Evolutionary conservation across 2,329 filamentous ascomycete genomes (phyloP).

Genomic region (Colletotrichum magnum): DNA sequence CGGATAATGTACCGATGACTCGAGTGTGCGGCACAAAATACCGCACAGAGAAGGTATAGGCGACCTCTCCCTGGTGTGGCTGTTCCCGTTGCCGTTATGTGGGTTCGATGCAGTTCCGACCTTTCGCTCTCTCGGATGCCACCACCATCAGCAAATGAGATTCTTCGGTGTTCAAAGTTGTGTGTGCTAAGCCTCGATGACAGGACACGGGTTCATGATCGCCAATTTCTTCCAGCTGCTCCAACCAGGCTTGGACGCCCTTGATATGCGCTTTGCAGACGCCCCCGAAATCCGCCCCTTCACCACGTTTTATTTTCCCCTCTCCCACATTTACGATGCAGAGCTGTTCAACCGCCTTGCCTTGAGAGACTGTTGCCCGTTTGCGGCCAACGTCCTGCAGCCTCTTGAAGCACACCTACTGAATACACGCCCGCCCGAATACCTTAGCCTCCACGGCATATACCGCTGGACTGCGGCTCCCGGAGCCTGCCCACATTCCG

Average conservation of each 20-base stretch:
- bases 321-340: neutral
- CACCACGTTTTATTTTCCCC: neutral
- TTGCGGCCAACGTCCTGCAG: neutral
- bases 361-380: neutral
- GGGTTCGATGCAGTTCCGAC: constrained; percentile 13
- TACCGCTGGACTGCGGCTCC: constrained; percentile 9
- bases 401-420: too few species aligned
- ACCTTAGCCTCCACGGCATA: neutral
- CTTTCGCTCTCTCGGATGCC: constrained; percentile 6
- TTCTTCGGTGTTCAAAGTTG: constrained; percentile 15
- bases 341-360: too few species aligned
- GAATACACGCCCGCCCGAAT: too few species aligned
- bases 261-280: constrained; percentile 8
- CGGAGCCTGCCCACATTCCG: constrained; percentile 30
- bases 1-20: neutral
- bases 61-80: constrained; percentile 14
- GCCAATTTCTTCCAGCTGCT: constrained; percentile 24
- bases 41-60: neutral
- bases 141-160: constrained; percentile 36
- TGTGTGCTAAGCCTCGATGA: constrained; percentile 29
- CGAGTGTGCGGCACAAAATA: too few species aligned
- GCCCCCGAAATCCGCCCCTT: neutral
- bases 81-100: constrained; percentile 30
- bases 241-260: constrained; percentile 16
- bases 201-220: constrained; percentile 22